phyloP scores from a whole-genome alignment of 2,329 filamentous ascomycete species.

The Helicocarpus griseus region DNA sequence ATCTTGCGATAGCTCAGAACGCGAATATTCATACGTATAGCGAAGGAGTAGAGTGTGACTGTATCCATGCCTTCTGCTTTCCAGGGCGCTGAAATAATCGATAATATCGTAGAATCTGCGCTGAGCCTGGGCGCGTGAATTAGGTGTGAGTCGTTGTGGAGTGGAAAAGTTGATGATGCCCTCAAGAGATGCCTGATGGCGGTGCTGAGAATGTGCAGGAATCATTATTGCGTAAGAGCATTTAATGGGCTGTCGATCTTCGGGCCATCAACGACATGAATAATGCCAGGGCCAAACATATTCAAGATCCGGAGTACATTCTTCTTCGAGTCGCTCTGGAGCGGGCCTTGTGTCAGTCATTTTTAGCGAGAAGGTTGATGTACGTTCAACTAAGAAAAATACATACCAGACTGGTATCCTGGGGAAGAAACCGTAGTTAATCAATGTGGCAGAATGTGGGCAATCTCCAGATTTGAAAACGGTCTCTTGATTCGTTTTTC shows the following conservation, averaged over 20 bases:
- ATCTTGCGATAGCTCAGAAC: conserved; percentile 5
- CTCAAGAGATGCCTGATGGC: not conserved
- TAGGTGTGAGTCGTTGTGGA: too few relatives aligned
- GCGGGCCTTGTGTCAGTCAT: conserved; percentile 3
- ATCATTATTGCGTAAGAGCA: conserved; percentile 12
- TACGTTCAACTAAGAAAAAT: conserved; percentile 2
- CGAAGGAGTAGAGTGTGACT: conserved; percentile 6
- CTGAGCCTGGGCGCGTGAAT: too few relatives aligned
- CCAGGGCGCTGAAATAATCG: too few relatives aligned
- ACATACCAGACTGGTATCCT: conserved; percentile 5
- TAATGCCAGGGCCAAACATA: conserved; percentile 14
- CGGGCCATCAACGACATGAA: conserved; percentile 10
- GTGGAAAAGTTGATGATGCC: not conserved
- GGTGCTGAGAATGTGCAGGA: not conserved
- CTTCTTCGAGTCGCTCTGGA: conserved; percentile 8
- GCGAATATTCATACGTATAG: conserved; percentile 10
- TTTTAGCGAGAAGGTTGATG: not conserved
- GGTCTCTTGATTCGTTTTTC: conserved; percentile 4
- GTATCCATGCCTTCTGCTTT: too few relatives aligned
- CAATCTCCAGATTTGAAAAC: conserved; percentile 6
- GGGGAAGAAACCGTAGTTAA: conserved; percentile 3
- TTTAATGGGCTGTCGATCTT: conserved; percentile 16
- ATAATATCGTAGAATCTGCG: too few relatives aligned
- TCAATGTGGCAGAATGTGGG: conserved; percentile 7
- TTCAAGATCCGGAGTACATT: conserved; percentile 12